These are phyloP conservation scores for Lumnitzera littorea DNA, from an alignment of 345 rosid species.

Conservation along the genomic window DNA sequence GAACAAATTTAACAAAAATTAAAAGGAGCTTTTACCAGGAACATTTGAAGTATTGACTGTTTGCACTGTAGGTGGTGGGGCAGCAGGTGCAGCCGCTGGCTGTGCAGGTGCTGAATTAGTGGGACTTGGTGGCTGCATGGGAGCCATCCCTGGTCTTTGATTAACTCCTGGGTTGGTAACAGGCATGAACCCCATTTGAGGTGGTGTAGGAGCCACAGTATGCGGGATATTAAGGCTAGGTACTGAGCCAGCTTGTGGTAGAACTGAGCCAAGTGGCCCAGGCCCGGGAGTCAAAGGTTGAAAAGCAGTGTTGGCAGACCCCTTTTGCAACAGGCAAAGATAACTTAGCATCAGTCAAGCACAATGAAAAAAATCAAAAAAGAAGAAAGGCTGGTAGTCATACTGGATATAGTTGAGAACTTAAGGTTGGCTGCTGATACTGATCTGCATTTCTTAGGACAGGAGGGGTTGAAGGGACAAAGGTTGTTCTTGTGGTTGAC, in stretches of 20 bases:
- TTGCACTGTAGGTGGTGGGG: constrained; percentile 87
- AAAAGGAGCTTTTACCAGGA: constrained; percentile 47
- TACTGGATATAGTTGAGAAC: constrained; percentile 80
- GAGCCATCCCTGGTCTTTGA: constrained; percentile 60
- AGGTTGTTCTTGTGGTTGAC: constrained; percentile 48
- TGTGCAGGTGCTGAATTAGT: constrained; percentile 45
- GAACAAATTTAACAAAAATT: background rate
- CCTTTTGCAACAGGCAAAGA: constrained; percentile 37
- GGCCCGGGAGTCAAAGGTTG: constrained; percentile 45
- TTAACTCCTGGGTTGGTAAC: constrained; percentile 40
- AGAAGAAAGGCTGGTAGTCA: constrained; percentile 16
- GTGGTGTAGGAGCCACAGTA: constrained; percentile 39
- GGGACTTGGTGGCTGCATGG: constrained; percentile 71
- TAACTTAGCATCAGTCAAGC: constrained; percentile 1
- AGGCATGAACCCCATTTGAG: constrained; percentile 65
- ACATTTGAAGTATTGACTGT: constrained; percentile 81
- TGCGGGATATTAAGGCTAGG: constrained; percentile 50
- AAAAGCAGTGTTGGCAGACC: constrained; percentile 39
- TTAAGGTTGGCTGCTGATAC: constrained; percentile 73
- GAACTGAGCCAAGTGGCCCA: constrained; percentile 40
- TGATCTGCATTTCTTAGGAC: constrained; percentile 72
- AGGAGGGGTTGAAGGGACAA: constrained; percentile 77
- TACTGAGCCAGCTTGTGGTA: constrained; percentile 44
- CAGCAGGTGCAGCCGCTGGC: constrained; percentile 53
- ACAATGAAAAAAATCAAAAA: constrained; percentile 6